Conservation (phyloP, 208 protist genomes). For the Trypanosomatidae sp. region DNA sequence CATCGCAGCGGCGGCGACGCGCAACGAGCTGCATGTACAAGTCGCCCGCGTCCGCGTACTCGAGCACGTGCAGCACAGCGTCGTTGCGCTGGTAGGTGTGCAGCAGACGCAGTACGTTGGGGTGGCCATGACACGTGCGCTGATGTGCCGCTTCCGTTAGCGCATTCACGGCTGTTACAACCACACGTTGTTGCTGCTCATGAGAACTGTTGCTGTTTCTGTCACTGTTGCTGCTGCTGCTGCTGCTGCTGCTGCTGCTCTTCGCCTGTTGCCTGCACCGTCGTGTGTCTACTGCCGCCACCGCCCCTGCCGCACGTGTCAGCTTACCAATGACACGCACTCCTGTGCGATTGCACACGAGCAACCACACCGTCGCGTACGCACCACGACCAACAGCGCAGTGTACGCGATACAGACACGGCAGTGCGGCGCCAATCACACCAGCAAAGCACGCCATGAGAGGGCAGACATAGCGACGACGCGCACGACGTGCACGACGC, state of each 20-base stretch:
- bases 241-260: too few relatives aligned
- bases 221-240: too few relatives aligned
- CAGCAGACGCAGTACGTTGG: slow-evolving; percentile 53
- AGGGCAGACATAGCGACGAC: slow-evolving; percentile 19
- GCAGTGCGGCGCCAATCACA: slow-evolving; percentile 22
- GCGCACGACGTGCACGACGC: too few relatives aligned
- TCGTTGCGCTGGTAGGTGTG: slow-evolving; percentile 23
- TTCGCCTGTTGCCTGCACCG: too few relatives aligned
- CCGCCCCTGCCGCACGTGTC: slow-evolving; percentile 12
- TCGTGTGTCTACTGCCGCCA: too few relatives aligned
- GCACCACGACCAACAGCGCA: slow-evolving; percentile 31
- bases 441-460: slow-evolving; percentile 29
- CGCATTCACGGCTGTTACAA: too few relatives aligned
- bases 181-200: too few relatives aligned
- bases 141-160: slow-evolving; percentile 52
- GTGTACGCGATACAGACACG: slow-evolving; percentile 31
- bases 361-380: slow-evolving; percentile 47
- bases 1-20: slow-evolving; percentile 7
- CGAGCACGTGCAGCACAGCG: slow-evolving; percentile 38
- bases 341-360: slow-evolving; percentile 33
- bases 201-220: too few relatives aligned
- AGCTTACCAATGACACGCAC: slow-evolving; percentile 47
- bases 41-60: slow-evolving; percentile 75
- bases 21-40: slow-evolving; percentile 45
- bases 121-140: slow-evolving; percentile 26